Percentiles rank a stretch among this genome's conserved stretches.
Conservation (phyloP, 1,284 basidiomycete species). For the Trichosporon asahii region DNA sequence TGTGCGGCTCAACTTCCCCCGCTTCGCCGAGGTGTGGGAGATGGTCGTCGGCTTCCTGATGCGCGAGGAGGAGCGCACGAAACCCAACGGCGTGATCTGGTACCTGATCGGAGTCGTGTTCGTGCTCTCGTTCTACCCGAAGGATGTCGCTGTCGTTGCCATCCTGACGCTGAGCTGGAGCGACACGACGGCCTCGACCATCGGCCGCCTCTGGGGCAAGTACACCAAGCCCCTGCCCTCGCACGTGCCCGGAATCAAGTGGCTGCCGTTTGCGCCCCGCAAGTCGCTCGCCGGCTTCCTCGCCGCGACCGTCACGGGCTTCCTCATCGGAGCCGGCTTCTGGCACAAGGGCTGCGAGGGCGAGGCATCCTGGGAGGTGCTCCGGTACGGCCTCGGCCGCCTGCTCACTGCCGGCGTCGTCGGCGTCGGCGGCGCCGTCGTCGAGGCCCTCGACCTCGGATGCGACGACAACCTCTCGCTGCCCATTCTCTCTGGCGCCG, state of each 20-base stretch:
- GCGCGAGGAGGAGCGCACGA: constrained; percentile 84
- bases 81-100: constrained; percentile 88
- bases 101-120: constrained; percentile 88
- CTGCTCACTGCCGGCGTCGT: constrained; percentile 61
- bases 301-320: constrained; percentile 76
- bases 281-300: constrained; percentile 77
- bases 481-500: constrained; percentile 81
- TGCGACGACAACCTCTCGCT: constrained; percentile 92
- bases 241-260: constrained; percentile 50
- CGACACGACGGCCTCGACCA: constrained; percentile 89
- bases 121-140: constrained; percentile 73
- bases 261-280: constrained; percentile 45
- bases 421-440: constrained; percentile 73
- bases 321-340: constrained; percentile 69
- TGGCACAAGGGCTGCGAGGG: constrained; percentile 63
- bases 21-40: constrained; percentile 76
- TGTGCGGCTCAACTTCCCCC: constrained; percentile 66
- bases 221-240: constrained; percentile 71
- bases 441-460: constrained; percentile 83
- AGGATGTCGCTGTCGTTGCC: constrained; percentile 81
- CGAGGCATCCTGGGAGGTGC: constrained; percentile 44
- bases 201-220: constrained; percentile 79
- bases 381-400: constrained; percentile 54
- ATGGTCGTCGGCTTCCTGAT: constrained; percentile 78
- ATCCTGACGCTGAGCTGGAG: constrained; percentile 96